Evolutionary conservation across 73 alveolate genomes (phyloP).

Genomic region (Diophrys appendiculata): DNA sequence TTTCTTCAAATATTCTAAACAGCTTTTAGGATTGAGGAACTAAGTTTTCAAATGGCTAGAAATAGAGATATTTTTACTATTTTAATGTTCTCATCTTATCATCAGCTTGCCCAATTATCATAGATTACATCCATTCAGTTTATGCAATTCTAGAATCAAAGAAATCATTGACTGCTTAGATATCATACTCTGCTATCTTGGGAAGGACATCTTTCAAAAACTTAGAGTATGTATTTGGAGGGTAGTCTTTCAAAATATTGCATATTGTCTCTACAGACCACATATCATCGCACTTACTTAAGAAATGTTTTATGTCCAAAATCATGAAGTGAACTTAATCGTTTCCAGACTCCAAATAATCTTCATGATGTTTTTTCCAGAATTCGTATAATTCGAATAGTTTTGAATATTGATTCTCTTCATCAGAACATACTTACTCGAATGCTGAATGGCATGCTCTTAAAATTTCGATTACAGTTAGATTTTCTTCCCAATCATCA

Average conservation of each 20-base stretch:
- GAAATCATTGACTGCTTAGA: not conserved
- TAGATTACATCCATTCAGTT: not conserved
- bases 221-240: not conserved
- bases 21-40: too few species aligned
- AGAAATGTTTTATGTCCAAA: not conserved
- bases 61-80: too few species aligned
- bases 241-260: not conserved
- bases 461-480: not conserved
- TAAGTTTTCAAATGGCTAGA: not conserved
- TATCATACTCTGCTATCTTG: not conserved
- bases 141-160: not conserved
- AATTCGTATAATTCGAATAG: not conserved
- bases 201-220: not conserved
- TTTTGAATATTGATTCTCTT: too few species aligned
- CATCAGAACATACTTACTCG: not conserved
- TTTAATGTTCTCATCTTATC: not conserved
- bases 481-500: not conserved
- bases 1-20: too few species aligned
- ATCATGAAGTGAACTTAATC: not conserved
- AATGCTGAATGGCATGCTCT: not conserved
- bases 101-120: not conserved
- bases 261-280: not conserved
- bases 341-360: not conserved
- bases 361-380: not conserved
- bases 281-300: not conserved